Percentiles rank a stretch among this genome's conserved stretches.
phyloP scores from a whole-genome alignment of 345 rosid species.

The Iberis pinnata region DNA sequence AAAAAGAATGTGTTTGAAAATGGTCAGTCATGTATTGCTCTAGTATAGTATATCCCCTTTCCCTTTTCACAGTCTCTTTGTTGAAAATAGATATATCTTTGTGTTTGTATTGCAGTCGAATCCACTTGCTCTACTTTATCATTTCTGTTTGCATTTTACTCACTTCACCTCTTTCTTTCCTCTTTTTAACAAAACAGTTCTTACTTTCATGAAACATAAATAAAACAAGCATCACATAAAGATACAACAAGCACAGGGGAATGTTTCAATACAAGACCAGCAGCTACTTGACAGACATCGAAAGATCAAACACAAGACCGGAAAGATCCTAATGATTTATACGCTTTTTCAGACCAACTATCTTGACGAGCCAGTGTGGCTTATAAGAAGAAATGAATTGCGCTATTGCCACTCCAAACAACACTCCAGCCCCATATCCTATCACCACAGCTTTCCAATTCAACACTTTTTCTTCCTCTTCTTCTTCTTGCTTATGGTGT shows the following conservation, averaged over 20 bases:
- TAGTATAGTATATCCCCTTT: too few species aligned
- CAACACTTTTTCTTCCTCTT: neutral
- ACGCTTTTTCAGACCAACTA: neutral
- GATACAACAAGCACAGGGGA: neutral
- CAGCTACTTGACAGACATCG: neutral
- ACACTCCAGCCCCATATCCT: constrained; percentile 12
- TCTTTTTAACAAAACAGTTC: too few species aligned
- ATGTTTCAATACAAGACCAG: neutral
- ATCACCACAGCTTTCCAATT: constrained; percentile 11
- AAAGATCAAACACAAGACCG: neutral
- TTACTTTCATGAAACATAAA: too few species aligned
- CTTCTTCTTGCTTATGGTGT: neutral
- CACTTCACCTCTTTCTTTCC: too few species aligned
- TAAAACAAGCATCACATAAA: neutral
- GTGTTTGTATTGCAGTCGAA: too few species aligned
- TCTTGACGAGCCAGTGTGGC: constrained; percentile 2
- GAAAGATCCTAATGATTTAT: neutral
- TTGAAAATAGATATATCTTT: too few species aligned
- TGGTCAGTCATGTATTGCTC: too few species aligned
- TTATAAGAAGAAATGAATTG: constrained; percentile 18
- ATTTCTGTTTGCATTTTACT: too few species aligned
- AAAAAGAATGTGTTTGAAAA: too few species aligned
- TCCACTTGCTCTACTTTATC: too few species aligned
- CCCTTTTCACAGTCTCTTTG: too few species aligned
- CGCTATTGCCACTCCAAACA: constrained; percentile 12